Base-by-base conservation (phyloP, 2,329 filamentous ascomycete species). In the Dothiorella sarmentorum region DNA sequence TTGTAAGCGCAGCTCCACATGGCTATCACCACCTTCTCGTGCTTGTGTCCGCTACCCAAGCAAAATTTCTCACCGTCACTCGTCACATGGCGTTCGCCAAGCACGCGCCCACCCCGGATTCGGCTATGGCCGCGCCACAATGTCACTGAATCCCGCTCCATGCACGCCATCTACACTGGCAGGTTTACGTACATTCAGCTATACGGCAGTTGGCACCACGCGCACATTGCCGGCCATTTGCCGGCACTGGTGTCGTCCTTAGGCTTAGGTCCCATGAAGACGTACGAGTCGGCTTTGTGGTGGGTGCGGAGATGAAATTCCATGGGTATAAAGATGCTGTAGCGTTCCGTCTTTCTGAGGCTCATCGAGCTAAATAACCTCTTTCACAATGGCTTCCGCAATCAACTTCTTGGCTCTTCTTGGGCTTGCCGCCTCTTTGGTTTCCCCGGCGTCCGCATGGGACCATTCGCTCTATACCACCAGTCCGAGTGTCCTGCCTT, bases 381-480 rank as follows among this genome's bases (percentile, higher is more conserved):
- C 56, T 35, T 47, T 35, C 44, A 24, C 24, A 18, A 58, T 58
- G 56, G 56, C 56, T 43, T 33, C 56, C 35, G 42, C 43, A 26
- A 51, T 45, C 24, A 58, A 58, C 56, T 42, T 40, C 35, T 15
- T 58, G 56, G 56, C 56, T 20, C 44, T 58, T 33, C 44, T 58
- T 24, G 56, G 43, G 9, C 18, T 59, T 29, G 57, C 47, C 24
- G 47, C 45, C 4, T 59, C 57, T 6, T 24, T 52, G 26, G 37
- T 53, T 13, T 38, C 45, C 22, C 37, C 33, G 24, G 47, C 38
- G n/a, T 24, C 44, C 22, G 57, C 57, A 20, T 59, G 57, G 57
- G 57, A 59, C 17, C 45, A 52, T 26, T 59, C 57, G 6, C 38
- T 53, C 27, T 59, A 37, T 22, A 53, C 57, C 27, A 44, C 45